Base-by-base conservation (phyloP, 768 basidiomycete species). In the Russula brevipes region DNA sequence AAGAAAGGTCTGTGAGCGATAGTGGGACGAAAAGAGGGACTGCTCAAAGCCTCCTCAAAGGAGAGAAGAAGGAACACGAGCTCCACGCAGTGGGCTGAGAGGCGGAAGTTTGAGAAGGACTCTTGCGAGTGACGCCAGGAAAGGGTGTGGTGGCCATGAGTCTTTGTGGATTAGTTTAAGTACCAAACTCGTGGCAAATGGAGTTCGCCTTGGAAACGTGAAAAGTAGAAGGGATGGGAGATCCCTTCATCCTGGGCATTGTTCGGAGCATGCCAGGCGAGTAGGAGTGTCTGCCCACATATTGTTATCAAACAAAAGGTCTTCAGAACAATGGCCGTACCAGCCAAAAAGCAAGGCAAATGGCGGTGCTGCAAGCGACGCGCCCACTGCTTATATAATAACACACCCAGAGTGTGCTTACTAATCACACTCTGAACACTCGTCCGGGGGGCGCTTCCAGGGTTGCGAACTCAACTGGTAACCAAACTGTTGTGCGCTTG, bases 91-190 rank as follows among this genome's bases (percentile, higher is more conserved):
- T 64, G 63, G 63, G 57, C 52, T 47, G 58, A 38, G n/a, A 39
- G 60, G 49, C 24, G 38, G 33, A 19, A 2, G 33, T 24, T 38
- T 46, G 19, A 45, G 33, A 49, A 16, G 57, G 50, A 53, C 57
- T 44, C 17, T 10, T 14, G 54, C 49, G 41, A 50, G 53, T 36
- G 36, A 60, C 59, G 53, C 54, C 59, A 35, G 54, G 59, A 7
- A 55, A 56, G 33, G 59, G 63, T 59, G 59, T 64, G 63, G 58
- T 54, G 16, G 39, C 63, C 63, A 64, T 60, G 63, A 59, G 59
- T 42, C 31, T 2, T 6, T 57, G 52, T 49, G 39, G 58, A 17
- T 46, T 19, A 41, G 58, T 39, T 64, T 64, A 64, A 60, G 63
- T 64, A 64, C 58, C 59, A 41, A 56, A 42, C 24, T 49, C 63